Evolutionary conservation across 257 asterid species (phyloP), one percentile per base, ranked within the genome.

Genomic region (Solanum ossicruentum): DNA sequence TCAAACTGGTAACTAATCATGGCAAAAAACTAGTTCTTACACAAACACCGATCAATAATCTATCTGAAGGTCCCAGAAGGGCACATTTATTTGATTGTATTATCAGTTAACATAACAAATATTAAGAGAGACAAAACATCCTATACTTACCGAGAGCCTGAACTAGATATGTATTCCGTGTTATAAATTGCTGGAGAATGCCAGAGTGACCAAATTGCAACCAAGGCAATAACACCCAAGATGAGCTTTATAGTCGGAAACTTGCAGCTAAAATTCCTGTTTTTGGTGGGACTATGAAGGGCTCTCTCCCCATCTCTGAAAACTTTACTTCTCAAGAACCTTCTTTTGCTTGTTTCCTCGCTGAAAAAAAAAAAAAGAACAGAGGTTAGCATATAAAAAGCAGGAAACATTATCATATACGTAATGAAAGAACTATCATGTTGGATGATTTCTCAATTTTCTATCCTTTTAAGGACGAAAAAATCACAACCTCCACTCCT

Each of bases 281-380:
- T 97, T 72, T 91, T 85, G 66, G 87, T 88, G 87, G 93, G 89
- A 84, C 93, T 89, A 54, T 90, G 90, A 49, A 90, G 87, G 66
- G 88, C 84, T 87, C 84, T 92, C 41, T 92, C 95, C 84, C 93
- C 97, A 88, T 92, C 94, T 88, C 86, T 95, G 83, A 82, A 87
- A 70, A 85, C 86, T 92, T 90, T 91, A 82, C 87, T 88, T 88
- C 97, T 89, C 21, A 89, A 61, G 61, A 86, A 89, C 91, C 91
- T 95, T 83, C 92, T 90, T 88, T 86, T 92, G 92, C 85, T 92
- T 66, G 89, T 82, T 58, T 94, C 95, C 87, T 93, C 99, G 47
- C 99, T 93, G 93, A 87, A 90, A 56, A 56, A 78, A 56, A 56
- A 78, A 78, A 86, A 32, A 83, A 71, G 70, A 83, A 47, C 63